Conservation (phyloP, 1,284 basidiomycete genomes). For the Irpex sp. region DNA sequence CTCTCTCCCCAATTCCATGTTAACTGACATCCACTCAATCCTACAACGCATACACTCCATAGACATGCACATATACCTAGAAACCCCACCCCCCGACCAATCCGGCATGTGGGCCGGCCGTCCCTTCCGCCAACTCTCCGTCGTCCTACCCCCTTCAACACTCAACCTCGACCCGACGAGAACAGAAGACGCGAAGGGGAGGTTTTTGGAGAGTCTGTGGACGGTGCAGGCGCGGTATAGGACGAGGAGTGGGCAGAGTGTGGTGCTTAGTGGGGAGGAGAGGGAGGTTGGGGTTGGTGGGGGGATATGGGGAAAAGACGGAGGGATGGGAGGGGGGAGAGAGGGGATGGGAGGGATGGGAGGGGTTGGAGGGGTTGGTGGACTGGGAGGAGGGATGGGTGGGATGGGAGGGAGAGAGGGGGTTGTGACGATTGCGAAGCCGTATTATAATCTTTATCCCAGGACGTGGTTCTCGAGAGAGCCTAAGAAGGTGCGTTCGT, state of each 20-base stretch:
- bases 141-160: conserved; percentile 65
- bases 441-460: conserved; percentile 84
- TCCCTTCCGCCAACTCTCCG: conserved; percentile 69
- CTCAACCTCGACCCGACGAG: conserved; percentile 58
- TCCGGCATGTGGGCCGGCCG: conserved; percentile 80
- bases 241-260: conserved; percentile 61
- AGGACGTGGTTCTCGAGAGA: conserved; percentile 70
- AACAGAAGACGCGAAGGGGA: conserved; percentile 62
- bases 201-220: conserved; percentile 88
- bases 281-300: conserved; percentile 67
- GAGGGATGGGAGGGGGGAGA: too few relatives aligned
- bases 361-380: conserved; percentile 54
- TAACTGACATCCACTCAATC: too few relatives aligned
- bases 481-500: conserved; percentile 57
- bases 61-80: conserved; percentile 85
- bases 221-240: conserved; percentile 75
- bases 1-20: too few relatives aligned
- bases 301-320: too few relatives aligned
- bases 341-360: too few relatives aligned
- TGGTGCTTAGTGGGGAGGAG: conserved; percentile 65
- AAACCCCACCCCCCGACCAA: conserved; percentile 75
- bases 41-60: neutral
- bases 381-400: conserved; percentile 59
- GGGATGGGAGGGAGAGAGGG: conserved; percentile 64
- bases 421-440: conserved; percentile 71